Evolutionary conservation across 2,329 filamentous ascomycete species (phyloP).

Genomic region (Aspergillus amoenus): DNA sequence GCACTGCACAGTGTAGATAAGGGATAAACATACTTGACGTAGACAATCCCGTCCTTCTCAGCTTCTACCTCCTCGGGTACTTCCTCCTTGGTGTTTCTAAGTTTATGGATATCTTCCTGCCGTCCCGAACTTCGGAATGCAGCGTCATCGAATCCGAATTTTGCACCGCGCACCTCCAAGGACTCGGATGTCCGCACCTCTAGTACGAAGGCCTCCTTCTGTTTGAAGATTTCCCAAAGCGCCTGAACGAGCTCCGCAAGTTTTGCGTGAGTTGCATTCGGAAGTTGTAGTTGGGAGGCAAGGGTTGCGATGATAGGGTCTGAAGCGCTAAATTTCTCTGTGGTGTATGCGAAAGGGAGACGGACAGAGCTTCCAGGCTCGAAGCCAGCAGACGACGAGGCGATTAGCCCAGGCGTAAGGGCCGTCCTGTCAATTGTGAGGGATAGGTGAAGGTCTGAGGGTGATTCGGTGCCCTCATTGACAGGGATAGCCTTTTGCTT

Average conservation of each 20-base stretch:
- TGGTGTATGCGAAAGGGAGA: slow-evolving; percentile 63
- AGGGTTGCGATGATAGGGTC: slow-evolving; percentile 39
- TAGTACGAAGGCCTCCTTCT: slow-evolving; percentile 65
- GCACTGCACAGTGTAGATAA: no score
- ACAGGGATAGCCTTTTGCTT: slow-evolving; percentile 50
- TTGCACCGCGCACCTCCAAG: slow-evolving; percentile 54
- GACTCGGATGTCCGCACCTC: slow-evolving; percentile 51
- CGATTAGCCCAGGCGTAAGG: slow-evolving; percentile 63
- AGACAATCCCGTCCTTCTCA: slow-evolving; percentile 73
- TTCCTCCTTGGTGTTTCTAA: slow-evolving; percentile 54
- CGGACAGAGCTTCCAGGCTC: slow-evolving; percentile 48
- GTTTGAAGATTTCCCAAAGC: slow-evolving; percentile 60
- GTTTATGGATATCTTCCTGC: slow-evolving; percentile 59
- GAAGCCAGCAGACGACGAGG: slow-evolving; percentile 52
- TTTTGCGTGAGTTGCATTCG: slow-evolving; percentile 44
- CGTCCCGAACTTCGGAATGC: slow-evolving; percentile 63
- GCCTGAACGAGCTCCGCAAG: slow-evolving; percentile 52
- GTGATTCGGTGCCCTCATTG: slow-evolving; percentile 34
- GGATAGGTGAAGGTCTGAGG: slow-evolving; percentile 54
- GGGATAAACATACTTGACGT: slow-evolving; percentile 57
- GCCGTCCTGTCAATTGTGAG: slow-evolving; percentile 65
- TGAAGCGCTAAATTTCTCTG: slow-evolving; percentile 48
- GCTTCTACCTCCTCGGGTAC: slow-evolving; percentile 61
- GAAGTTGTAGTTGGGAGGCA: slow-evolving; percentile 54
- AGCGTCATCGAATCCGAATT: slow-evolving; percentile 69